Percentiles rank a stretch among this genome's conserved stretches.
phyloP scores from a whole-genome alignment of 805 yeast species.

The Candida boleticola region DNA sequence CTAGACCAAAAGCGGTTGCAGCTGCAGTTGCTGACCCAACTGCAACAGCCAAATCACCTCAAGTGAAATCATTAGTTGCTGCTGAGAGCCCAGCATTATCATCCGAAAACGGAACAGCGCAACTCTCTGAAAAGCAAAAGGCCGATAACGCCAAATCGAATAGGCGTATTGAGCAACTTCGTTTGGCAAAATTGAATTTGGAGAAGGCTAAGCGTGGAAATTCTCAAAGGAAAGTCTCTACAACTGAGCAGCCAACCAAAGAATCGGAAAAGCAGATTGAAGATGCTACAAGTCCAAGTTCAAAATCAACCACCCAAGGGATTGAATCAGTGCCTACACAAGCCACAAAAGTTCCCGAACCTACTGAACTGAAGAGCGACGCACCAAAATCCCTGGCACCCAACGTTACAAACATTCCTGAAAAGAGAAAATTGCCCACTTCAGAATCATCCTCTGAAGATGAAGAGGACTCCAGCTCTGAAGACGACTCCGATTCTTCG shows the following conservation, averaged over 20 bases:
- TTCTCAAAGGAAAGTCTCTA: background rate
- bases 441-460: constrained; percentile 1
- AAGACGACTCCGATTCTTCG: constrained; percentile 2
- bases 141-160: constrained; percentile 10
- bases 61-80: no score
- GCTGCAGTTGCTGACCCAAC: background rate
- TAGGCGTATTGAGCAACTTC: constrained; percentile 10
- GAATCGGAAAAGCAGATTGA: background rate
- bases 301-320: no score
- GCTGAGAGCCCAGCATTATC: background rate
- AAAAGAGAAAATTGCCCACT: background rate
- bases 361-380: background rate
- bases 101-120: no score
- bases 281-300: no score
- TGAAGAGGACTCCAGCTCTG: constrained; percentile 15
- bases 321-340: no score
- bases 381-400: background rate
- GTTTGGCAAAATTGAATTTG: constrained; percentile 1
- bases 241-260: background rate
- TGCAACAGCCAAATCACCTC: background rate
- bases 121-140: constrained; percentile 6
- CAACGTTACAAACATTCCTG: background rate
- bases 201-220: constrained; percentile 4
- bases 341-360: no score
- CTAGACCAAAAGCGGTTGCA: no score